These are phyloP conservation scores for Platismatia glauca DNA, from an alignment of 495 filamentous ascomycete genomes.

Conservation along the genomic window DNA sequence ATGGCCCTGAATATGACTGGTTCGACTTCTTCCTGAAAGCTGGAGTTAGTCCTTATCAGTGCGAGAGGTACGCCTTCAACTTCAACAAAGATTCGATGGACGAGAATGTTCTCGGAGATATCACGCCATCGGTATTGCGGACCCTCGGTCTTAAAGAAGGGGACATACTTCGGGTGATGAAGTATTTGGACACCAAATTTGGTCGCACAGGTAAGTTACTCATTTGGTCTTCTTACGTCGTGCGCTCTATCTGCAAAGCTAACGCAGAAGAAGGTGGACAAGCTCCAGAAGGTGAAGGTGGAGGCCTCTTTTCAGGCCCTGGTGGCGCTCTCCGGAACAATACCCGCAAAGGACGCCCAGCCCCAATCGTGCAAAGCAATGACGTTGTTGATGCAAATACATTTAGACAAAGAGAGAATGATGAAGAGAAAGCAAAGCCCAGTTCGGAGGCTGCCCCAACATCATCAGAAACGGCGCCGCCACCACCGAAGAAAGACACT, in stretches of 20 bases:
- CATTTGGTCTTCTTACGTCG: constrained; percentile 16
- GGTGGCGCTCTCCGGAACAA: constrained; percentile 86
- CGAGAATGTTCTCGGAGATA: constrained; percentile 78
- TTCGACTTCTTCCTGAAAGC: constrained; percentile 95
- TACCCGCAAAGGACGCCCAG: constrained; percentile 84
- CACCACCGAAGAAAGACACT: constrained; percentile 31
- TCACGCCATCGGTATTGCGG: constrained; percentile 69
- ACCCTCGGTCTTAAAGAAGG: constrained; percentile 88
- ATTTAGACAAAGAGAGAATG: constrained; percentile 55
- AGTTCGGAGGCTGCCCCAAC: constrained; percentile 31
- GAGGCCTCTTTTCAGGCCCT: constrained; percentile 84
- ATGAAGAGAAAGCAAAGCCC: constrained; percentile 34
- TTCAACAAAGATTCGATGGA: constrained; percentile 92
- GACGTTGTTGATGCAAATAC: constrained; percentile 82
- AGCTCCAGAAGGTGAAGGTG: constrained; percentile 36
- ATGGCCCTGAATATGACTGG: constrained; percentile 82
- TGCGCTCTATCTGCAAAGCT: background rate
- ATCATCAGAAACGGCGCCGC: constrained; percentile 43
- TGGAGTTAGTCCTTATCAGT: constrained; percentile 82
- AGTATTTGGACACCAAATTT: constrained; percentile 74
- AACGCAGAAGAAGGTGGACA: constrained; percentile 2
- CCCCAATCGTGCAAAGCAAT: constrained; percentile 71
- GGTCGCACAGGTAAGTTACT: constrained; percentile 48
- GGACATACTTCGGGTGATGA: constrained; percentile 92
- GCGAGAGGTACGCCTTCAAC: constrained; percentile 84